These are phyloP conservation scores for Phaeolepiota aurea DNA, from an alignment of 768 basidiomycete genomes.

Conservation along the genomic window DNA sequence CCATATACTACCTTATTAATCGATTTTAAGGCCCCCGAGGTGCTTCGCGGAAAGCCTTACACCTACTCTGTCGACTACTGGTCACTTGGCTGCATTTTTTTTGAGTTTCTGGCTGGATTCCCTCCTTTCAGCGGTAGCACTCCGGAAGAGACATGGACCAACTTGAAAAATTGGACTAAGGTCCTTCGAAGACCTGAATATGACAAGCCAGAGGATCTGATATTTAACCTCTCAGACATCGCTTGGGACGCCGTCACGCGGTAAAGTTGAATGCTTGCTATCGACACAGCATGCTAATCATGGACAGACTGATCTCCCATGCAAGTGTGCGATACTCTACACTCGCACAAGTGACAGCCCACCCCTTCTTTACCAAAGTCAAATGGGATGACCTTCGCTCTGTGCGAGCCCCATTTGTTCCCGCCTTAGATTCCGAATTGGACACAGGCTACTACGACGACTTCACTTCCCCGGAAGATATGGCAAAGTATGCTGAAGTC, in stretches of 20 bases:
- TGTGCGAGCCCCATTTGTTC: conserved; percentile 83
- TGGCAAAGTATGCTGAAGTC: conserved; percentile 99
- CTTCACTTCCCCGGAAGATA: conserved; percentile 82
- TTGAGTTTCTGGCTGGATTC: conserved; percentile 95
- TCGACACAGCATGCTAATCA: background rate
- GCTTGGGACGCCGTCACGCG: conserved; percentile 93
- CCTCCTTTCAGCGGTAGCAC: conserved; percentile 96
- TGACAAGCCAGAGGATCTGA: conserved; percentile 90
- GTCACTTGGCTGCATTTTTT: conserved; percentile 97
- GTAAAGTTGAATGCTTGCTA: conserved; percentile 28
- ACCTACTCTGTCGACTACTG: conserved; percentile 96
- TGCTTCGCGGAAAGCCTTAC: conserved; percentile 90
- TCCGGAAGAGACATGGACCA: conserved; percentile 98
- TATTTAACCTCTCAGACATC: conserved; percentile 89
- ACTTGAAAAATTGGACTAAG: conserved; percentile 95
- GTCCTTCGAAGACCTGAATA: conserved; percentile 91
- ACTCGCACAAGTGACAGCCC: conserved; percentile 59
- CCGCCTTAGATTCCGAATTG: conserved; percentile 86
- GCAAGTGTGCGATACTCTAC: conserved; percentile 73
- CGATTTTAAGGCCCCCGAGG: conserved; percentile 60
- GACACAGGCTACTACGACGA: conserved; percentile 96
- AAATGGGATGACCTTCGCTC: conserved; percentile 77
- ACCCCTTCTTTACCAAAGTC: conserved; percentile 76
- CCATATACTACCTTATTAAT: background rate
- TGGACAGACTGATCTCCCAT: conserved; percentile 74